Conservation (phyloP, 768 basidiomycete genomes). For the Lentinula raphanica region DNA sequence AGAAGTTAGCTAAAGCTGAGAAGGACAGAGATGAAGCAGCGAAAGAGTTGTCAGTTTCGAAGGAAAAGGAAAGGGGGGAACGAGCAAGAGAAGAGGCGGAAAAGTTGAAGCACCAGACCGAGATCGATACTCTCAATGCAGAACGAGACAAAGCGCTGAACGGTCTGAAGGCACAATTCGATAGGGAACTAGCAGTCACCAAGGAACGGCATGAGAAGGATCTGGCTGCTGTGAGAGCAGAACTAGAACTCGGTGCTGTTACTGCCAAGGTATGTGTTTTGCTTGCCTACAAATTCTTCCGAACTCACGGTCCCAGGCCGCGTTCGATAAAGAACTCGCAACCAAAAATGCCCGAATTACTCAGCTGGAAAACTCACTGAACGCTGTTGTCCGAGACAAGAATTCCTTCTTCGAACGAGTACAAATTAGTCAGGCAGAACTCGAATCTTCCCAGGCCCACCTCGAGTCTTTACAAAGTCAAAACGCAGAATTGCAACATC, state of each 20-base stretch:
- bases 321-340: conserved; percentile 63
- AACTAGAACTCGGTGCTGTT: conserved; percentile 73
- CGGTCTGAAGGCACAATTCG: conserved; percentile 62
- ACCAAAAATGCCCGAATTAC: conserved; percentile 57
- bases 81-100: conserved; percentile 40
- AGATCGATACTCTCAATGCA: conserved; percentile 54
- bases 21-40: conserved; percentile 82
- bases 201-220: conserved; percentile 79
- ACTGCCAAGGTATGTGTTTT: conserved; percentile 56
- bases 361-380: conserved; percentile 66
- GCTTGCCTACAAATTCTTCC: background rate
- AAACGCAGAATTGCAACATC: conserved; percentile 81
- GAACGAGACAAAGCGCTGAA: conserved; percentile 60
- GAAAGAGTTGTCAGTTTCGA: conserved; percentile 48
- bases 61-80: conserved; percentile 47
- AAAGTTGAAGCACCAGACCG: conserved; percentile 49
- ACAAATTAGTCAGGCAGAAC: conserved; percentile 84
- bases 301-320: conserved; percentile 38
- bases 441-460: conserved; percentile 77
- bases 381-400: conserved; percentile 68
- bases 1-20: conserved; percentile 95
- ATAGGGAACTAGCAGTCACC: conserved; percentile 57
- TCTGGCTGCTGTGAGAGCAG: conserved; percentile 51
- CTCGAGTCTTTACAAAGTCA: conserved; percentile 72
- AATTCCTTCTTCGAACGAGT: conserved; percentile 79